Conservation (phyloP, 2,329 filamentous ascomycete genomes). For the Alternaria triticina region DNA sequence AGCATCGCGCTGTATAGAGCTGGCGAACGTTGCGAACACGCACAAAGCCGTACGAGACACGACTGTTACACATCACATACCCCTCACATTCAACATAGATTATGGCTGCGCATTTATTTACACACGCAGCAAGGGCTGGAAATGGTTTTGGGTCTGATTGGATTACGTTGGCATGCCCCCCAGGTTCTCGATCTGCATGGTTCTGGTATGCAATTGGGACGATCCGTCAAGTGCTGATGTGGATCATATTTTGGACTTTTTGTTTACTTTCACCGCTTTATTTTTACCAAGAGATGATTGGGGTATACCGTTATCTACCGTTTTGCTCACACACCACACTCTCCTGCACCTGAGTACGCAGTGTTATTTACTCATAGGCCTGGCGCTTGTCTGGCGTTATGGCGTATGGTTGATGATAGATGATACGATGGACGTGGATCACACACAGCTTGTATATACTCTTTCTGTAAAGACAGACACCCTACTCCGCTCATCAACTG, state of each 20-base stretch:
- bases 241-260: constrained; percentile 33
- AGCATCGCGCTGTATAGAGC: background rate
- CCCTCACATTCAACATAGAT: constrained; percentile 10
- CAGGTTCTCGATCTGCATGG: constrained; percentile 20
- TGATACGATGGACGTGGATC: background rate
- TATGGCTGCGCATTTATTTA: constrained; percentile 2
- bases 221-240: constrained; percentile 52
- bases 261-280: background rate
- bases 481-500: background rate
- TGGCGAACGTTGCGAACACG: background rate
- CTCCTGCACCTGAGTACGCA: too few species aligned
- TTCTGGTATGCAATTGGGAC: constrained; percentile 32
- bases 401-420: background rate
- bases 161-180: constrained; percentile 31
- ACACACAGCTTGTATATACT: background rate
- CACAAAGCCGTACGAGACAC: background rate
- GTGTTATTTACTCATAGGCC: background rate
- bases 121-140: constrained; percentile 2
- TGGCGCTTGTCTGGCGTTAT: background rate
- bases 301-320: background rate
- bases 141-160: constrained; percentile 9
- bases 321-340: background rate
- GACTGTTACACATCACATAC: background rate
- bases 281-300: constrained; percentile 1
- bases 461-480: background rate